Base-by-base conservation (phyloP, 352 stramenopile species). In the Globisporangium barbulae region DNA sequence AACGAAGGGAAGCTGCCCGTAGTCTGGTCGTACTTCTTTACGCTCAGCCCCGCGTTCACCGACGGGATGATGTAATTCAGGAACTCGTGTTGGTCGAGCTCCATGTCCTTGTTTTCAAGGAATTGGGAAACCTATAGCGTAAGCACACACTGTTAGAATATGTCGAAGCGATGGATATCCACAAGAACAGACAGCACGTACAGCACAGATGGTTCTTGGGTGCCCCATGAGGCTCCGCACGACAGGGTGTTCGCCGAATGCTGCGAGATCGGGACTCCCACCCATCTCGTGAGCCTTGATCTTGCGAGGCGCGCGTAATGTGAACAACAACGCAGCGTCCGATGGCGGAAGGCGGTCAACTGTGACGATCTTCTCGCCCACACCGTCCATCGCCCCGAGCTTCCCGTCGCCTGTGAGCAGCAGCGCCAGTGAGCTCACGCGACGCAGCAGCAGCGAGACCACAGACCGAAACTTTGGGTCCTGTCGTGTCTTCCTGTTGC, bases 281-380 rank as follows among this genome's bases (percentile, higher is more conserved):
- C 85, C 81, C 85, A 94, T 94, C 63, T 94, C 83, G 52, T 94
- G 83, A 2, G 79, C 69, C 53, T 87, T 84, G 39, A 94, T 82
- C 57, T 88, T 85, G 10, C 85, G 79, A 17, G 85, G 85, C 1
- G 85, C 85, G 8, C 85, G 81, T 30, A 94, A 61, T 25, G 81
- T 92, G 53, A 94, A 94, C 9, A 94, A 56, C 33, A 94, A 65
- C 2, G 85, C 85, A 0, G 83, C 85, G 45, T 94, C 81, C 3
- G 72, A 61, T 2, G 83, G 76, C 6, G 85, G 83, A n/a, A 94
- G 60, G 7, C 73, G 74, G 5, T 89, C 85, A 6, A 94, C 74
- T 0, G 69, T 47, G 21, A 91, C 76, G 45, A 94, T 91, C 66
- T 90, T 91, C 67, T 94, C 85, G 5, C 80, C 80, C 4, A 94